Evolutionary conservation across 441 rosid genomes (phyloP), one percentile per base, ranked within the genome.

Genomic region (Adansonia gregorii): DNA sequence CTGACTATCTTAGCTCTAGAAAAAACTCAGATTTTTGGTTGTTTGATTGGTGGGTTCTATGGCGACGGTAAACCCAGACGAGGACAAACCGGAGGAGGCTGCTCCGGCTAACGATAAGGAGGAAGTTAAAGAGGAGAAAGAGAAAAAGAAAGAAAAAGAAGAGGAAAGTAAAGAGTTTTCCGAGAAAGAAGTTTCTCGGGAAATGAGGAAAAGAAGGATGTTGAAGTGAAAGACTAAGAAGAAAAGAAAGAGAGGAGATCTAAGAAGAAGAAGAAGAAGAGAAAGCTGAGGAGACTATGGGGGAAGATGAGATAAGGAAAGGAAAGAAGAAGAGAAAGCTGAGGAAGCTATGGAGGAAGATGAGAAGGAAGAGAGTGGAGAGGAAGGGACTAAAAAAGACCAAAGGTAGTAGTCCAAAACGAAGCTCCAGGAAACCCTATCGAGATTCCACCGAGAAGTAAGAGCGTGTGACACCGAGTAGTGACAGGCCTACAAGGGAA

Each of bases 401-500:
- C 0, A 79, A 81, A 79, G 41, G 81, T 69, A 73, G 79, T 69
- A 71, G 78, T 27, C 72, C 74, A 49, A 87, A 83, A 56, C 27
- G 85, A 76, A 73, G 83, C 72, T 78, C 77, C 39, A 84, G 81
- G 85, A 60, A 78, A 45, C 35, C 80, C 0, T 75, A 31, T 10
- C 73, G 66, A 22, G 80, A 76, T 15, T 65, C 79, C 11, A 64
- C 55, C 8, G 84, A 80, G 72, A 56, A 78, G 71, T 78, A 52
- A 43, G 90, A 78, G 52, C 79, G 87, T 3, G 88, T 85, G 61
- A 91, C 96, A 41, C 93, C 95, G 9, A 49, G 80, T 60, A 92
- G 89, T 68, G 93, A 92, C 19, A 85, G 98, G 80, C 99, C 99
- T 3, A 83, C 92, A 3, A 90, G 99, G 78, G 98, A 95, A 90